Evolutionary conservation across 1,284 basidiomycete genomes (phyloP).

Genomic region (Tetrapyrgos nigripes): DNA sequence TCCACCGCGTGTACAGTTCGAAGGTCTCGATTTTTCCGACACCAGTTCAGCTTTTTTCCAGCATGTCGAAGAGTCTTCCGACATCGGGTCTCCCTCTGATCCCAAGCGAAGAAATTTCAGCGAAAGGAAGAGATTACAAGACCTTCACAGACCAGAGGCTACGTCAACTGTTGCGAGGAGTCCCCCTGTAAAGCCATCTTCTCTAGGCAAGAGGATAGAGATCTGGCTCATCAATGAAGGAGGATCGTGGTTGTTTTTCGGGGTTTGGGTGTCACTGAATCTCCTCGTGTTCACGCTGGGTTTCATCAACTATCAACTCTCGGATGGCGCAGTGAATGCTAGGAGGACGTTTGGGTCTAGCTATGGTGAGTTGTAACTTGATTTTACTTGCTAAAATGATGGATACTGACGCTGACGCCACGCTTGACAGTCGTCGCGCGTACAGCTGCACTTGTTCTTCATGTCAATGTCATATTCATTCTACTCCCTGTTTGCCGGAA

Average conservation of each 20-base stretch:
- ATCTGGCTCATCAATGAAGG: constrained; percentile 95
- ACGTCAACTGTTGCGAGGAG: constrained; percentile 37
- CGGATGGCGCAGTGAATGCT: constrained; percentile 75
- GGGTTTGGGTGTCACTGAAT: constrained; percentile 79
- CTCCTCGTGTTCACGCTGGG: constrained; percentile 77
- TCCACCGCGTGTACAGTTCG: constrained; percentile 63
- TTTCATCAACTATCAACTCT: constrained; percentile 76
- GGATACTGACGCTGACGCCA: background rate
- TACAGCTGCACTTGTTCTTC: constrained; percentile 83
- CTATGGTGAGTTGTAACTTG: constrained; percentile 62
- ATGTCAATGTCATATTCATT: constrained; percentile 90
- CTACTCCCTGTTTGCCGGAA: constrained; percentile 91
- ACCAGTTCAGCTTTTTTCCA: constrained; percentile 57
- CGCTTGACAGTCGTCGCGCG: constrained; percentile 74
- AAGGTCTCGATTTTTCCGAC: constrained; percentile 78
- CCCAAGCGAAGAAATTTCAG: constrained; percentile 77
- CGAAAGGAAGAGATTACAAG: constrained; percentile 79
- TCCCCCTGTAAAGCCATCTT: constrained; percentile 41
- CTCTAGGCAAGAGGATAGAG: constrained; percentile 53
- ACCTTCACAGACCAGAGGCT: constrained; percentile 68
- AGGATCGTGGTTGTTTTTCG: constrained; percentile 77
- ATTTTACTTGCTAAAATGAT: constrained; percentile 3
- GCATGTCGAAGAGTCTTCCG: constrained; percentile 55
- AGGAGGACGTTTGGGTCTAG: constrained; percentile 74
- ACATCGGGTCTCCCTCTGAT: constrained; percentile 53